Evolutionary conservation across 805 yeast species (phyloP).

Genomic region (Wickerhamiella musiphila): DNA sequence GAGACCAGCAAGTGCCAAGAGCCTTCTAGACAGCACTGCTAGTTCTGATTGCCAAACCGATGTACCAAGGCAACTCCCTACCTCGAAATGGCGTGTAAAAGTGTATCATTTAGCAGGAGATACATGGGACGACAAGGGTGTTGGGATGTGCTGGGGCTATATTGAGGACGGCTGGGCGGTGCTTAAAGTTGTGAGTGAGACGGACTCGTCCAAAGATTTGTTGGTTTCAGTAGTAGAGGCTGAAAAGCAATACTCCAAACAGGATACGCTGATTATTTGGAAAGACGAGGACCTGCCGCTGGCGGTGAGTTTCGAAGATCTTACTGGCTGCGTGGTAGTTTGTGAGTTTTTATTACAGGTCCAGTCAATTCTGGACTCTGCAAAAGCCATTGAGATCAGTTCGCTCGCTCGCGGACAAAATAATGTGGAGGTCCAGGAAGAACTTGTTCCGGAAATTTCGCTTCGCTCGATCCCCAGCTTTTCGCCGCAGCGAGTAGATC

Average conservation of each 20-base stretch:
- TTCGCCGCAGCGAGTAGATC: slow-evolving; percentile 32
- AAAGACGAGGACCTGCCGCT: slow-evolving; percentile 47
- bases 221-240: slow-evolving; percentile 57
- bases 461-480: slow-evolving; percentile 51
- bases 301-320: slow-evolving; percentile 83
- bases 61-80: too few relatives aligned
- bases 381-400: slow-evolving; percentile 51
- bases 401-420: slow-evolving; percentile 36
- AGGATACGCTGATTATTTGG: slow-evolving; percentile 90
- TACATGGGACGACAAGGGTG: slow-evolving; percentile 83
- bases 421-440: slow-evolving; percentile 46
- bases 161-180: slow-evolving; percentile 25
- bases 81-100: slow-evolving; percentile 62
- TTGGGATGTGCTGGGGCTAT: slow-evolving; percentile 77
- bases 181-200: slow-evolving; percentile 58
- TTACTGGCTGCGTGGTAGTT: slow-evolving; percentile 68
- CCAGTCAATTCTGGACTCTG: slow-evolving; percentile 42
- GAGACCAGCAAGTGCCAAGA: too few relatives aligned
- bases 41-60: too few relatives aligned
- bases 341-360: slow-evolving; percentile 65
- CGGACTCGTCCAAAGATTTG: slow-evolving; percentile 37
- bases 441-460: slow-evolving; percentile 62
- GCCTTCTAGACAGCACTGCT: too few relatives aligned
- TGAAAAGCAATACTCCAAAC: slow-evolving; percentile 70
- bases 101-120: slow-evolving; percentile 72